Base-by-base conservation (phyloP, 108 stramenopile genomes). In the Fragilaria radians region DNA sequence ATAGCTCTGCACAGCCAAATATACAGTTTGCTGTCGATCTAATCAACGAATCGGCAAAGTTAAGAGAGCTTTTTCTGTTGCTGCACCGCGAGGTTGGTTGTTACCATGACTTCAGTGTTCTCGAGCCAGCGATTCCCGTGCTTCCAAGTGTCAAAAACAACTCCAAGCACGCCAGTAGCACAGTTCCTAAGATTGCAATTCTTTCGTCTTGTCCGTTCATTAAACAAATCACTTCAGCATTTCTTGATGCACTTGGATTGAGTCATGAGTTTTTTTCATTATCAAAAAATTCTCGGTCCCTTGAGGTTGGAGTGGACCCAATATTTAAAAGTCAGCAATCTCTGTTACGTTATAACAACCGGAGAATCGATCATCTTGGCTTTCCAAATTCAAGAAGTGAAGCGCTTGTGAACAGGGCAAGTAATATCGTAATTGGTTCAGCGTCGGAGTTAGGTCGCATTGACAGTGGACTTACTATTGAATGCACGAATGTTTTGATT, bases 181-280 rank as follows among this genome's bases (percentile, higher is more conserved):
- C n/a, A 53, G 46, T n/a, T 25, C 27, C 14, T 71, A 85, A 81
- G 59, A 66, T 91, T 5, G 72, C 80, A 11, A 81, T 94, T 50
- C 61, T 94, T 46, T 86, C 89, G n/a, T 68, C 73, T 28, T 54
- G 85, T 1, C 79, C 82, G 0, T 74, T 73, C 50, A 71, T 79
- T 7, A 76, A 72, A 59, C 65, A 68, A 27, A 54, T 86, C 27
- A 59, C 76, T 30, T 81, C 86, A 9, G 49, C 62, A 58, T 71
- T 94, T 28, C 64, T 94, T n/a, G 69, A 60, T 54, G 63, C 76
- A 46, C n/a, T 89, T 50, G 87, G 89, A 32, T 53, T 91, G 31
- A 58, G 65, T 25, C 87, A 94, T 56, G 73, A 75, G 49, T 19
- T 25, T 45, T 51, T 2, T 4, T 7, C 36, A 11, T 42, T 7